These are phyloP conservation scores for Microsporum ferrugineum DNA, from an alignment of 2,329 filamentous ascomycete species.

Conservation along the genomic window DNA sequence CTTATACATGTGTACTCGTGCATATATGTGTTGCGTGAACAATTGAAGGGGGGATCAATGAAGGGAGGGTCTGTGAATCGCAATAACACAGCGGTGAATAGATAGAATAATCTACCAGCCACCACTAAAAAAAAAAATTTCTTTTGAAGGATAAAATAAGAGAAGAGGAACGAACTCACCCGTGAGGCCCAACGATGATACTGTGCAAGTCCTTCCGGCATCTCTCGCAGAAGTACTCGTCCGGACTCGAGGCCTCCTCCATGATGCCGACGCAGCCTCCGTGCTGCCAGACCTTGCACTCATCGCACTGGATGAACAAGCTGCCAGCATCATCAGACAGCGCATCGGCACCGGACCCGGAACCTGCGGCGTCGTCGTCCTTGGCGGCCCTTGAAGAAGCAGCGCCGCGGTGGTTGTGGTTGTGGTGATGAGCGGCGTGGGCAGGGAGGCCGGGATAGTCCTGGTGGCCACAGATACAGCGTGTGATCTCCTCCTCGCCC, in stretches of 20 bases:
- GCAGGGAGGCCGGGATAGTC: constrained; percentile 76
- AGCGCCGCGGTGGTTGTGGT: constrained; percentile 45
- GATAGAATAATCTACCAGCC: background rate
- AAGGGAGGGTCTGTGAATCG: background rate
- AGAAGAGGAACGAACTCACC: constrained; percentile 49
- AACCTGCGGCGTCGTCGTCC: constrained; percentile 31
- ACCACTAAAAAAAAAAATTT: background rate
- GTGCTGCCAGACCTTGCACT: constrained; percentile 98
- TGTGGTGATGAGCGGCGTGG: constrained; percentile 35
- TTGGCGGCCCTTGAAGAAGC: constrained; percentile 40
- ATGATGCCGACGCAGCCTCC: constrained; percentile 95
- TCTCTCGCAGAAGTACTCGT: constrained; percentile 96
- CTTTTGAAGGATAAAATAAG: background rate
- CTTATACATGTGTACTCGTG: background rate
- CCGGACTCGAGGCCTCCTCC: constrained; percentile 81
- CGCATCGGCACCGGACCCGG: constrained; percentile 40
- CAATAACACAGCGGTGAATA: background rate
- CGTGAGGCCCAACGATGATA: constrained; percentile 66
- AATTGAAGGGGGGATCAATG: background rate
- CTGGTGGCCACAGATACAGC: constrained; percentile 87
- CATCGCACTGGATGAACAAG: constrained; percentile 95
- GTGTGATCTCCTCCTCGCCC: constrained; percentile 85
- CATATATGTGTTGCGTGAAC: background rate
- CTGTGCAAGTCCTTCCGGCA: constrained; percentile 87
- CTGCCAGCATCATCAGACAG: constrained; percentile 79